phyloP scores from a whole-genome alignment of 2,329 filamentous ascomycete genomes.

The Alternaria arbusti region DNA sequence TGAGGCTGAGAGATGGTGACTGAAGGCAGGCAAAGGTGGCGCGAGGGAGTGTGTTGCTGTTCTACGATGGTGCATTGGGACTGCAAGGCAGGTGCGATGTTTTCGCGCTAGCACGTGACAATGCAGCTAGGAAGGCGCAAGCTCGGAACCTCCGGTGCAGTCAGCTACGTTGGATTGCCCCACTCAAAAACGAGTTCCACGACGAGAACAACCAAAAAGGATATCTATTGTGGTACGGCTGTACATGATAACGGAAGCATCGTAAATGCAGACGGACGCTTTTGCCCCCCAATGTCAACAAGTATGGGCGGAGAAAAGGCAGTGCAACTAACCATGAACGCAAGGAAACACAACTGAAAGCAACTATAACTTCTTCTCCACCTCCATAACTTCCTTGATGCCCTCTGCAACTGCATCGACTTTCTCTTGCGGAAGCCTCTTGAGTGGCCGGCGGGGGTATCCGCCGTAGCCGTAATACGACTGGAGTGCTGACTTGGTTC shows the following conservation, averaged over 20 bases:
- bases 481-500: conserved; percentile 85
- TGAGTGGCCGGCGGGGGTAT: conserved; percentile 74
- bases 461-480: conserved; percentile 83
- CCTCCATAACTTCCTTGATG: conserved; percentile 66
- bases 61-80: background rate
- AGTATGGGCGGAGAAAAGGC: background rate
- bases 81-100: background rate
- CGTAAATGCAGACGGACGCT: conserved; percentile 17
- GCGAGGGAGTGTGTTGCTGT: background rate
- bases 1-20: background rate
- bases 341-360: background rate
- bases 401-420: conserved; percentile 52
- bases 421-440: conserved; percentile 66
- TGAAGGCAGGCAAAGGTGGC: background rate
- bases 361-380: conserved; percentile 59
- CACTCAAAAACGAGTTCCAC: background rate
- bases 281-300: conserved; percentile 11
- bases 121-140: background rate
- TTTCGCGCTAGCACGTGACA: background rate
- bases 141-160: background rate
- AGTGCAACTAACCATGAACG: conserved; percentile 1
- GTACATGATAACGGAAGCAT: conserved; percentile 22
- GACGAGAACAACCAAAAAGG: background rate
- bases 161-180: background rate
- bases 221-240: conserved; percentile 20